phyloP scores from a whole-genome alignment of 352 stramenopile species.

The Globisporangium cystogenes region DNA sequence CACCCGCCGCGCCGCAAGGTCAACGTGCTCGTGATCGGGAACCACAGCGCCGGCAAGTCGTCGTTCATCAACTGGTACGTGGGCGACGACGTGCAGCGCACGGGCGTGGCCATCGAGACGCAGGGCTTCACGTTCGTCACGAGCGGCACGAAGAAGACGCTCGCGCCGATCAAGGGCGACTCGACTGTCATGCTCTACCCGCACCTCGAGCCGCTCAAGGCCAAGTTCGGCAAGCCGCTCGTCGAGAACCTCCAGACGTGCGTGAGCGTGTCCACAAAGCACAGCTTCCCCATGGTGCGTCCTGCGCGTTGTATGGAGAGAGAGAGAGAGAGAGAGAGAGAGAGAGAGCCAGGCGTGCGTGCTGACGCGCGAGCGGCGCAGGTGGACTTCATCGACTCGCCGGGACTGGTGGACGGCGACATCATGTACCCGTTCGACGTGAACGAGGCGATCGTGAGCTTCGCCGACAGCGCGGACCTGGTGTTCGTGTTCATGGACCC shows the following conservation, averaged over 20 bases:
- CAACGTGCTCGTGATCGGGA: slow-evolving; percentile 66
- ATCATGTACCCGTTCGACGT: slow-evolving; percentile 69
- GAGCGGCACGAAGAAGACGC: slow-evolving; percentile 42
- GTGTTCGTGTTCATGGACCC: slow-evolving; percentile 71
- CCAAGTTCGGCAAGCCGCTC: slow-evolving; percentile 51
- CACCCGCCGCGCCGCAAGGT: slow-evolving; percentile 57
- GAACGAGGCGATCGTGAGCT: slow-evolving; percentile 47
- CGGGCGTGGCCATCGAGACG: slow-evolving; percentile 60
- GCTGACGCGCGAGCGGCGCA: background rate
- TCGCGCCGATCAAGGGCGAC: slow-evolving; percentile 59
- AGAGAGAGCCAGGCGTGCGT: too few species aligned
- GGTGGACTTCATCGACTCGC: slow-evolving; percentile 73
- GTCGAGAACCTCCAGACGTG: slow-evolving; percentile 56
- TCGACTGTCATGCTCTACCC: slow-evolving; percentile 55
- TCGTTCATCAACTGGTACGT: slow-evolving; percentile 76
- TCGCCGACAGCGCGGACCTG: slow-evolving; percentile 48
- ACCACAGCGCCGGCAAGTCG: slow-evolving; percentile 72
- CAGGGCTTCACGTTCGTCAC: slow-evolving; percentile 67
- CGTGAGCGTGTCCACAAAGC: slow-evolving; percentile 48
- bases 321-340: too few species aligned
- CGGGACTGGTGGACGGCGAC: slow-evolving; percentile 59
- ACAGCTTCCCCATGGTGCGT: slow-evolving; percentile 34
- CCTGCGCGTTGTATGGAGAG: too few species aligned
- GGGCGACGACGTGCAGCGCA: slow-evolving; percentile 50
- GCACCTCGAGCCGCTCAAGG: slow-evolving; percentile 42